phyloP scores from a whole-genome alignment of 352 stramenopile species.

The Phytophthora hibernalis region DNA sequence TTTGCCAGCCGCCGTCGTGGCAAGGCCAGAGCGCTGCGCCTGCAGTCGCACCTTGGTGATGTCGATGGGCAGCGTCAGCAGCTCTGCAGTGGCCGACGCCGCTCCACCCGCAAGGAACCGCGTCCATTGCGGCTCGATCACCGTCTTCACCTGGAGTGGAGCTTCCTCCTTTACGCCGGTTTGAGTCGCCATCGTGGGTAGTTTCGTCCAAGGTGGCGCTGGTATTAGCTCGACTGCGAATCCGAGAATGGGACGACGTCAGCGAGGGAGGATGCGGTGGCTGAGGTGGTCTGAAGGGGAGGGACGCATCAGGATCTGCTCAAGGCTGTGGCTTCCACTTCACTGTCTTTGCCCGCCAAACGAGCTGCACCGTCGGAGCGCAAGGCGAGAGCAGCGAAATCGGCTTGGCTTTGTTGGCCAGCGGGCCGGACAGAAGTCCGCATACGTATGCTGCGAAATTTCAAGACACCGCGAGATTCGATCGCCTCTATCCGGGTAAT shows the following conservation, averaged over 20 bases:
- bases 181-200: conserved; percentile 44
- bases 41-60: conserved; percentile 89
- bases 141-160: conserved; percentile 47
- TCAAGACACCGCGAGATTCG: conserved; percentile 20
- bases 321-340: conserved; percentile 13
- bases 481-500: conserved; percentile 5
- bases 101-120: conserved; percentile 76
- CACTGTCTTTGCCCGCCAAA: conserved; percentile 32
- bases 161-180: conserved; percentile 38
- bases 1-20: conserved; percentile 28
- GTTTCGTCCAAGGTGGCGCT: background rate
- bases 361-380: conserved; percentile 14
- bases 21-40: conserved; percentile 54
- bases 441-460: conserved; percentile 35
- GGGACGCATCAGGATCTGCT: conserved; percentile 37
- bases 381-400: conserved; percentile 28
- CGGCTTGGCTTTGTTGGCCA: conserved; percentile 31
- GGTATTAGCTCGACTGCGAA: conserved; percentile 15
- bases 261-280: conserved; percentile 1
- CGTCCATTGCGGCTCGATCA: conserved; percentile 66
- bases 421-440: background rate
- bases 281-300: conserved; percentile 26
- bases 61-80: conserved; percentile 87
- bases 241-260: conserved; percentile 25
- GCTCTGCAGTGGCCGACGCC: conserved; percentile 74